These are phyloP conservation scores for Tylopilus sp. DNA, from an alignment of 768 basidiomycete genomes.

Conservation along the genomic window DNA sequence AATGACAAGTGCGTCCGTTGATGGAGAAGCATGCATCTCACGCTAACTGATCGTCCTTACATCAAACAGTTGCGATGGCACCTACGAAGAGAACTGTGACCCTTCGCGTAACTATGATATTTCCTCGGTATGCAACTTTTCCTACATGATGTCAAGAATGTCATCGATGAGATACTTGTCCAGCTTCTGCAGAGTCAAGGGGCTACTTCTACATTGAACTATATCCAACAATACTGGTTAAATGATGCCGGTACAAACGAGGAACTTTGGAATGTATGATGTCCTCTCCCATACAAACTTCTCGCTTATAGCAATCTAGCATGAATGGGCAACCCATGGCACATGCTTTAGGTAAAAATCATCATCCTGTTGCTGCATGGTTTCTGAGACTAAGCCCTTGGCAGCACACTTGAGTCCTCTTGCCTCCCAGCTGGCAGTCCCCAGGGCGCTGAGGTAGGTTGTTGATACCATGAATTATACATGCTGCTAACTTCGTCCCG, in stretches of 20 bases:
- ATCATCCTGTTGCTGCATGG: neutral
- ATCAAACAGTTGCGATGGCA: conserved; percentile 57
- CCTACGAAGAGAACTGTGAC: conserved; percentile 36
- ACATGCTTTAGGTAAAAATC: conserved; percentile 40
- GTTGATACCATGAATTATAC: neutral
- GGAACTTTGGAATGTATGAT: conserved; percentile 63
- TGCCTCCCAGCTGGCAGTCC: conserved; percentile 62
- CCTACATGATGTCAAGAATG: neutral
- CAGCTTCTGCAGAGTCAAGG: conserved; percentile 59
- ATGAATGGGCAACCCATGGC: conserved; percentile 72
- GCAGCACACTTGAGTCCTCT: conserved; percentile 53
- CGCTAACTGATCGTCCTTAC: neutral
- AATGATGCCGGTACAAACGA: conserved; percentile 57
- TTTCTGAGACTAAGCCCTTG: conserved; percentile 2
- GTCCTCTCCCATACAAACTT: neutral
- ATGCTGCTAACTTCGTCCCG: neutral
- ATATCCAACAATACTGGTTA: conserved; percentile 63
- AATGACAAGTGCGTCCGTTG: conserved; percentile 49
- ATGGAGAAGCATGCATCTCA: neutral
- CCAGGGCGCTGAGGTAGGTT: conserved; percentile 54
- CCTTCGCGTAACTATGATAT: conserved; percentile 46
- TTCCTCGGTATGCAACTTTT: conserved; percentile 29
- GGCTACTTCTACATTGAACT: conserved; percentile 53
- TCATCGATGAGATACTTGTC: neutral
- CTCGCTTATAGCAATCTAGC: conserved; percentile 34